These are phyloP conservation scores for Candida albicans DNA, from an alignment of 1,139 yeast genomes.

Conservation along the genomic window DNA sequence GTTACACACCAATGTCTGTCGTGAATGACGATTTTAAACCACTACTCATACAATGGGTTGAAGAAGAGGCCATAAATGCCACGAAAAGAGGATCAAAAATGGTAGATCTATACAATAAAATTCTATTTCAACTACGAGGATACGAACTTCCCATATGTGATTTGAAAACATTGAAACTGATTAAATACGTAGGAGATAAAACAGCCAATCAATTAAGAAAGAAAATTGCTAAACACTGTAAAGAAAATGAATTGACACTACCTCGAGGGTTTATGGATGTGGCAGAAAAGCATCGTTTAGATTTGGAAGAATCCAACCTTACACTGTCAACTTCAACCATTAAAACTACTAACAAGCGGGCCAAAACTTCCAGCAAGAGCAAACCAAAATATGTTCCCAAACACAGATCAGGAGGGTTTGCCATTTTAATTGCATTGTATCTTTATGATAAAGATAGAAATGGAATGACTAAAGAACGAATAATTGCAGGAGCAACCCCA, in stretches of 20 bases:
- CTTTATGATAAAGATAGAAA: conserved; percentile 47
- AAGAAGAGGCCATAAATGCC: conserved; percentile 46
- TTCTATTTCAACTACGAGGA: conserved; percentile 45
- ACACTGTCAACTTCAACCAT: conserved; percentile 12
- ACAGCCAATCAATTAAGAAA: conserved; percentile 49
- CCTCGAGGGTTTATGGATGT: conserved; percentile 37
- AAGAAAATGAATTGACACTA: conserved; percentile 33
- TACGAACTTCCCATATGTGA: conserved; percentile 45
- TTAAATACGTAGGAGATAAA: conserved; percentile 64
- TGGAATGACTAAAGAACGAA: conserved; percentile 64
- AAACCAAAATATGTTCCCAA: conserved; percentile 62
- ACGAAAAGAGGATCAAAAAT: conserved; percentile 41
- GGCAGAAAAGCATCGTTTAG: conserved; percentile 10
- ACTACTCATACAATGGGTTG: conserved; percentile 44
- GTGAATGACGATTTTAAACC: conserved; percentile 11
- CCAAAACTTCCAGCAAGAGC: conserved; percentile 1
- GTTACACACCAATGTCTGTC: neutral
- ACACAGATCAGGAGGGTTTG: conserved; percentile 84
- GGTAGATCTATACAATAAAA: conserved; percentile 48
- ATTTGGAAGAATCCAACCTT: conserved; percentile 13
- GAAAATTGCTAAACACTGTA: conserved; percentile 47
- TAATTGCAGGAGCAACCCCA: conserved; percentile 55
- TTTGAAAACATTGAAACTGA: conserved; percentile 50
- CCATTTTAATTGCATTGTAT: conserved; percentile 66
- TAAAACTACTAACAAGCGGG: conserved; percentile 25